phyloP scores from a whole-genome alignment of 345 rosid species.

The Eucalyptus tenuipes region DNA sequence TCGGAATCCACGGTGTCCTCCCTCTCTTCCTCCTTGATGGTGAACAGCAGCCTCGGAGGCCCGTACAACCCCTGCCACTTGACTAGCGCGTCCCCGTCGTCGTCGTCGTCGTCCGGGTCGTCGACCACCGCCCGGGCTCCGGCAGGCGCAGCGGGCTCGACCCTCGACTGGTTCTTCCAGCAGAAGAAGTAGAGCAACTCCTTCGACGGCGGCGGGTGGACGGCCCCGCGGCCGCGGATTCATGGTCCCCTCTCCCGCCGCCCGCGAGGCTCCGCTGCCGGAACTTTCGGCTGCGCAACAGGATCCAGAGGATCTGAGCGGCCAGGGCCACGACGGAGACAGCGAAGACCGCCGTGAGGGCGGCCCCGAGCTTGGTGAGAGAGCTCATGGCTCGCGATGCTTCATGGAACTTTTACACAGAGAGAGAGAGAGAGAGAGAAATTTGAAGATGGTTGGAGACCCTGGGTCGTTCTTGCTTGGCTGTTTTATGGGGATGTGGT shows the following conservation, averaged over 20 bases:
- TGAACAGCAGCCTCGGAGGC: slow-evolving; percentile 48
- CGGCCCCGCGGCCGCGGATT: background rate
- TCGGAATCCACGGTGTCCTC: slow-evolving; percentile 14
- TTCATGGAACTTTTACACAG: background rate
- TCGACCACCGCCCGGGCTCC: background rate
- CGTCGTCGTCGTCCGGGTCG: background rate
- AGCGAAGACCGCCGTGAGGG: slow-evolving; percentile 28
- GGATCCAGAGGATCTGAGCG: slow-evolving; percentile 31
- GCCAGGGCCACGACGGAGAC: slow-evolving; percentile 20
- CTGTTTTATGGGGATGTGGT: background rate
- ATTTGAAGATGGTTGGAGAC: background rate
- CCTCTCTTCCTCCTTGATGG: slow-evolving; percentile 59
- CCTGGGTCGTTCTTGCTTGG: background rate
- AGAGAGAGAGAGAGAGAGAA: background rate
- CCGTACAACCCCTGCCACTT: slow-evolving; percentile 33
- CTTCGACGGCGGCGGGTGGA: slow-evolving; percentile 28
- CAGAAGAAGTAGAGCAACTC: slow-evolving; percentile 76
- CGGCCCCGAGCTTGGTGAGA: slow-evolving; percentile 16
- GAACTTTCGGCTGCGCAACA: slow-evolving; percentile 35
- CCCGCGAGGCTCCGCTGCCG: slow-evolving; percentile 6
- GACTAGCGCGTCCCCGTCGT: slow-evolving; percentile 15
- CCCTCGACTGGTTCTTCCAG: slow-evolving; percentile 38
- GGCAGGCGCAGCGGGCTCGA: slow-evolving; percentile 27
- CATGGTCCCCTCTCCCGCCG: background rate
- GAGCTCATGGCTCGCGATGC: slow-evolving; percentile 15